A percentile compares a stretch with the other conserved stretches of the same genome.
phyloP scores from a whole-genome alignment of 345 rosid genomes.

The Salix viminalis region DNA sequence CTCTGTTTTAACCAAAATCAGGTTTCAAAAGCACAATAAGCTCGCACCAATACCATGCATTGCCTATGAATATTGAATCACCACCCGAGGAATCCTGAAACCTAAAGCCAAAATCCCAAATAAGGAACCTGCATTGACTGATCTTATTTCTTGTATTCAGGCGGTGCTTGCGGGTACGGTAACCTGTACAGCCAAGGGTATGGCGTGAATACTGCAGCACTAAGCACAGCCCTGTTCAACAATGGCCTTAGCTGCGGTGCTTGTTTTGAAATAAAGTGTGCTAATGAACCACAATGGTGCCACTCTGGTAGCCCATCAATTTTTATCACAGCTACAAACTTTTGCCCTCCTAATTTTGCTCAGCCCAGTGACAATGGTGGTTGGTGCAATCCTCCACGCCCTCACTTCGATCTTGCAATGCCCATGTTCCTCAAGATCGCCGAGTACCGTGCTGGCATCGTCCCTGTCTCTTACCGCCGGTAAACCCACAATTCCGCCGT shows the following conservation, averaged over 20 bases:
- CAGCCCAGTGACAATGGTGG: slow-evolving; percentile 66
- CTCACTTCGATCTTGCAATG: slow-evolving; percentile 71
- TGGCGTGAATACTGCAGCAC: slow-evolving; percentile 62
- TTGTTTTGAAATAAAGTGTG: slow-evolving; percentile 58
- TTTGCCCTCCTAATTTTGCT: slow-evolving; percentile 64
- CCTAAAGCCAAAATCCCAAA: not conserved
- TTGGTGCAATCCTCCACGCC: slow-evolving; percentile 84
- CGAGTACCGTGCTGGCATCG: slow-evolving; percentile 63
- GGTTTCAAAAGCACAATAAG: not conserved
- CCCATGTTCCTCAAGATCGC: slow-evolving; percentile 72
- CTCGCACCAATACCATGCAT: not conserved
- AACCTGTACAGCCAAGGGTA: slow-evolving; percentile 69
- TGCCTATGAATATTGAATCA: not conserved
- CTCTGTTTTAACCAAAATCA: not conserved
- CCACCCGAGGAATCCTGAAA: not conserved
- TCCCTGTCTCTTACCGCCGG: slow-evolving; percentile 78
- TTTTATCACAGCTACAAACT: slow-evolving; percentile 59
- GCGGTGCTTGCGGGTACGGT: slow-evolving; percentile 70
- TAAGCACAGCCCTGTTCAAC: slow-evolving; percentile 69
- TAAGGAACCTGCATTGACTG: not conserved
- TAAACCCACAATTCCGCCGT: slow-evolving; percentile 2
- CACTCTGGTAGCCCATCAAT: slow-evolving; percentile 63
- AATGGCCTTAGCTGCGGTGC: slow-evolving; percentile 60
- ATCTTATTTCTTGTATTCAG: slow-evolving; percentile 18
- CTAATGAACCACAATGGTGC: slow-evolving; percentile 51